A percentile compares a stretch with the other conserved stretches of the same genome.
Evolutionary conservation across 306 rosid genomes (phyloP).

Genomic region (Alnus glutinosa): DNA sequence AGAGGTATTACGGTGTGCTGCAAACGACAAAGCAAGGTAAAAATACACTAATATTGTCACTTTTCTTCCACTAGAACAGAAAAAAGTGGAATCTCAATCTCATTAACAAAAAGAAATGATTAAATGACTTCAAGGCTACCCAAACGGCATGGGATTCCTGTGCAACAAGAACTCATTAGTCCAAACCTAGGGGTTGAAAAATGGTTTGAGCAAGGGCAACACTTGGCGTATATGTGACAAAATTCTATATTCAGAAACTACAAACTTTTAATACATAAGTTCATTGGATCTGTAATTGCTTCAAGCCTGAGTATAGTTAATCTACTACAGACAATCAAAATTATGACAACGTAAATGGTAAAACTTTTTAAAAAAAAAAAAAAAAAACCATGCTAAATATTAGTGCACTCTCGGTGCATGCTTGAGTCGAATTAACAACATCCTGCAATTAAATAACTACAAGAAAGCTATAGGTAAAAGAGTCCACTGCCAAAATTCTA

Average conservation of each 20-base stretch:
- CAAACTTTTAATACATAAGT: background rate
- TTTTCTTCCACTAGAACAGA: constrained; percentile 2
- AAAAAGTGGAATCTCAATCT: background rate
- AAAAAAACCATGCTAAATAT: background rate
- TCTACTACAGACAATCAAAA: background rate
- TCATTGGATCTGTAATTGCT: background rate
- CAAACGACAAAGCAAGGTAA: constrained; percentile 37
- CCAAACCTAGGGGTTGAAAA: background rate
- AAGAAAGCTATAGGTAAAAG: background rate
- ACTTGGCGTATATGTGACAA: background rate
- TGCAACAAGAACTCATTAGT: background rate
- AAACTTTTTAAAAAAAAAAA: background rate
- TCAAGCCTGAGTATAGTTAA: background rate
- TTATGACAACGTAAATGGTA: background rate
- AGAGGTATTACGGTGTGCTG: constrained; percentile 91
- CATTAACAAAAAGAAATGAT: background rate
- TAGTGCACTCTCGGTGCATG: too few species aligned
- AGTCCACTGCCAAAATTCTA: background rate
- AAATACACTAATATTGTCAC: constrained; percentile 13
- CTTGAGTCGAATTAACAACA: background rate
- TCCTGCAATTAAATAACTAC: background rate
- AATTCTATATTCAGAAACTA: background rate
- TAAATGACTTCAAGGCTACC: background rate
- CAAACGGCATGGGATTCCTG: background rate
- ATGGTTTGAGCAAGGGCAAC: background rate